These are phyloP conservation scores for Vachellia pachyceras DNA, from an alignment of 306 rosid species.

Conservation along the genomic window DNA sequence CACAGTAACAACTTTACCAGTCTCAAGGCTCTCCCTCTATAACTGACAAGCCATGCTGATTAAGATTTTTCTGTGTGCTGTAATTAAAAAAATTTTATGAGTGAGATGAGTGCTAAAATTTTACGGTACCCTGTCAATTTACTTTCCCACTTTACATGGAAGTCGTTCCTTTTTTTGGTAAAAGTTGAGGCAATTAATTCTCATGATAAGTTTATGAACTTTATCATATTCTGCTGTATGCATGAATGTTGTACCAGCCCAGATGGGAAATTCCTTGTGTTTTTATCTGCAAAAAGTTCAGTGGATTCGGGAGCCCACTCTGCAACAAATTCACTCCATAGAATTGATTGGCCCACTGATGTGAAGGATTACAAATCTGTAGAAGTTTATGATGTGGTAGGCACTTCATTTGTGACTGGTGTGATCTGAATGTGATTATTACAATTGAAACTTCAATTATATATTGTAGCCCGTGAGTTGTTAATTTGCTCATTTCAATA, in stretches of 20 bases:
- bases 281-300: conserved; percentile 77
- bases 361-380: conserved; percentile 45
- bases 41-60: conserved; percentile 19
- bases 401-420: conserved; percentile 32
- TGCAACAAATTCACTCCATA: conserved; percentile 92
- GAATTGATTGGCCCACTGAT: conserved; percentile 82
- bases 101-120: conserved; percentile 16
- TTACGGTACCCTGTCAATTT: background rate
- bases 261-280: conserved; percentile 83
- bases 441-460: conserved; percentile 29
- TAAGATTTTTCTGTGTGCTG: background rate
- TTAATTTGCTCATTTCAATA: background rate
- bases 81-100: conserved; percentile 15
- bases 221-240: conserved; percentile 26
- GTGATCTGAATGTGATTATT: conserved; percentile 7
- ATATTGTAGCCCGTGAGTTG: conserved; percentile 5
- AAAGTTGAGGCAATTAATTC: conserved; percentile 21
- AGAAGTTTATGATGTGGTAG: conserved; percentile 77
- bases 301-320: conserved; percentile 94
- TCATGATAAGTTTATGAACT: conserved; percentile 26
- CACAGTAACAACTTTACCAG: background rate
- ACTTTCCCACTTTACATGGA: background rate
- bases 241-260: conserved; percentile 72
- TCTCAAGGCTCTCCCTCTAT: background rate
- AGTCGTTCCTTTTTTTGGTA: conserved; percentile 16